Conservation (phyloP, 345 rosid genomes). For the Boechera divaricarpa region DNA sequence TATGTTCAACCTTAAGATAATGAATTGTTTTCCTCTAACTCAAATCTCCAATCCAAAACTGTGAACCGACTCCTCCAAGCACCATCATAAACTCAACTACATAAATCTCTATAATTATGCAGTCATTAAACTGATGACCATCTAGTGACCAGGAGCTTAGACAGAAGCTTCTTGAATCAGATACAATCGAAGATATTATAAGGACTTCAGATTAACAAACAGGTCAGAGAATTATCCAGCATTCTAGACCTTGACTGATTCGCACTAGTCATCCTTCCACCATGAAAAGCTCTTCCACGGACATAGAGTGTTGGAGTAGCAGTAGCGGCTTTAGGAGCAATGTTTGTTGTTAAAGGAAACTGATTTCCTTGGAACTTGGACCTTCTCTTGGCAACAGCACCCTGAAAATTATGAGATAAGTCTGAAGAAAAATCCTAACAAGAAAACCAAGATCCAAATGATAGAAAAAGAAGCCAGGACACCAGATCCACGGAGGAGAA, state of each 20-base stretch:
- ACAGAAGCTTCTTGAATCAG: slow-evolving; percentile 17
- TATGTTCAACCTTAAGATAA: background rate
- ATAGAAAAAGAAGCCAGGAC: slow-evolving; percentile 12
- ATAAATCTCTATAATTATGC: background rate
- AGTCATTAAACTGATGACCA: slow-evolving; percentile 13
- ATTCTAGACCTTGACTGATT: slow-evolving; percentile 67
- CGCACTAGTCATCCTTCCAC: slow-evolving; percentile 48
- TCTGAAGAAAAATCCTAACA: background rate
- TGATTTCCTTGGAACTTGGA: slow-evolving; percentile 60
- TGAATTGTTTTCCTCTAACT: slow-evolving; percentile 4
- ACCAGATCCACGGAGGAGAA: background rate
- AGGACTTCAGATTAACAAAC: slow-evolving; percentile 16
- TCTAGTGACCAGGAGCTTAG: slow-evolving; percentile 1
- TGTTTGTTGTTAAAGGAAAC: slow-evolving; percentile 60
- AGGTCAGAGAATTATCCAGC: slow-evolving; percentile 32
- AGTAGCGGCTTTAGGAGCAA: slow-evolving; percentile 61
- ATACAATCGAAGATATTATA: slow-evolving; percentile 9
- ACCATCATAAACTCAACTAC: slow-evolving; percentile 15
- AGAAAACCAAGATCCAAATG: background rate
- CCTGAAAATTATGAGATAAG: slow-evolving; percentile 50
- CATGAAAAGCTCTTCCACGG: slow-evolving; percentile 56
- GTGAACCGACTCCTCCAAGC: slow-evolving; percentile 5
- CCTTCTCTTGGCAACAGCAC: slow-evolving; percentile 71
- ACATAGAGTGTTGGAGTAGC: slow-evolving; percentile 47
- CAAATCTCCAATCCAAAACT: background rate